phyloP scores from a whole-genome alignment of 768 basidiomycete species.

The Phlebiopsis gigantea region DNA sequence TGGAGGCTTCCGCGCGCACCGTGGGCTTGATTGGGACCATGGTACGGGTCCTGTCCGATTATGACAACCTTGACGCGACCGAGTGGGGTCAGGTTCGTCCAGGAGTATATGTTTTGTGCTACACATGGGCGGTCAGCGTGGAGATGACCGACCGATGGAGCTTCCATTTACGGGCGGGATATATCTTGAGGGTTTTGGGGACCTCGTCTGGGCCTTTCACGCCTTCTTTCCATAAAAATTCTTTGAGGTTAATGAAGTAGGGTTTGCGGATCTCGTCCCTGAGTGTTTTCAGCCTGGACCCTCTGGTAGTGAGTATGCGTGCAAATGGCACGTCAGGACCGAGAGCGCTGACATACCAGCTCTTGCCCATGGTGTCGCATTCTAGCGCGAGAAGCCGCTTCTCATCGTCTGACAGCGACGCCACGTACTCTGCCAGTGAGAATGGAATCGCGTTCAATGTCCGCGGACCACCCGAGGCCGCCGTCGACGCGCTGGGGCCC shows the following conservation, averaged over 20 bases:
- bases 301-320: neutral
- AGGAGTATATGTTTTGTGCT: conserved; percentile 86
- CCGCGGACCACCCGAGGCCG: neutral
- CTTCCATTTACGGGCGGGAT: conserved; percentile 62
- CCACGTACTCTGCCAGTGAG: conserved; percentile 47
- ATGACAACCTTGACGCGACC: conserved; percentile 85
- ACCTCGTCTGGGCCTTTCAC: conserved; percentile 47
- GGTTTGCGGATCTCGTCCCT: conserved; percentile 71
- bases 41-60: conserved; percentile 88
- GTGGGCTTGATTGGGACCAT: conserved; percentile 76
- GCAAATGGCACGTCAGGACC: neutral
- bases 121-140: neutral
- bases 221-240: conserved; percentile 63
- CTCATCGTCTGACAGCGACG: conserved; percentile 53
- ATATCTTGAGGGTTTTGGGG: conserved; percentile 50
- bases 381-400: conserved; percentile 58
- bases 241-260: conserved; percentile 71
- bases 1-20: conserved; percentile 39
- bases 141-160: neutral
- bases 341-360: conserved; percentile 43
- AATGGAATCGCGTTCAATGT: conserved; percentile 66
- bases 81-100: conserved; percentile 80
- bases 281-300: conserved; percentile 62
- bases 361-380: conserved; percentile 67
- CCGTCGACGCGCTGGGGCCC: conserved; percentile 3